Conservation (phyloP, 495 filamentous ascomycete species). For the Halenospora varia region DNA sequence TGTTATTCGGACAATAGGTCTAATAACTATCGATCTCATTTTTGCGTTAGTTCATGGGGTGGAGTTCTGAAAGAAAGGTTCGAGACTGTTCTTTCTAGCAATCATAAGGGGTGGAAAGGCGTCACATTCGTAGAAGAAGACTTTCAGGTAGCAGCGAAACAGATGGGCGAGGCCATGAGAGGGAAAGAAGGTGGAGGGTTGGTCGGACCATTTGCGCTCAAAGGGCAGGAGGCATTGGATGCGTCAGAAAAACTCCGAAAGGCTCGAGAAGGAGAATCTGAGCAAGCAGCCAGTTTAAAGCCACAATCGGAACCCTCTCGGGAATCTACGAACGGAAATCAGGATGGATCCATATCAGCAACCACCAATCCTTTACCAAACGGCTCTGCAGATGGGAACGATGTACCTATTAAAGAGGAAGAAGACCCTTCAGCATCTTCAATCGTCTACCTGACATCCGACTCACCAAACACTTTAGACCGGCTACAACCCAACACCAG, state of each 20-base stretch:
- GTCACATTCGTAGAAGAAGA: slow-evolving; percentile 66
- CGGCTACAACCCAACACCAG: slow-evolving; percentile 77
- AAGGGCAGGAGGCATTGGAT: not conserved
- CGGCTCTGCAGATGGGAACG: not conserved
- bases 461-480: slow-evolving; percentile 76
- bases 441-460: slow-evolving; percentile 83
- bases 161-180: slow-evolving; percentile 40
- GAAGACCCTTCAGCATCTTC: not conserved
- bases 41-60: slow-evolving; percentile 72
- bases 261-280: too few relatives aligned
- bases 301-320: too few relatives aligned
- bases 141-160: slow-evolving; percentile 58
- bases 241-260: not conserved
- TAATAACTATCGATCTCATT: slow-evolving; percentile 57
- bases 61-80: slow-evolving; percentile 74
- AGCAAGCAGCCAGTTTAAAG: too few relatives aligned
- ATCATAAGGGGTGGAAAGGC: slow-evolving; percentile 75
- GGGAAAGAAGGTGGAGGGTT: slow-evolving; percentile 17
- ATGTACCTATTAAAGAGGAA: not conserved
- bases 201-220: slow-evolving; percentile 12
- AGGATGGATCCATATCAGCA: too few relatives aligned
- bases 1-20: slow-evolving; percentile 83
- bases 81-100: slow-evolving; percentile 62
- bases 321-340: too few relatives aligned
- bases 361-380: not conserved